Evolutionary conservation across 2,329 filamentous ascomycete species (phyloP).

Genomic region (Tolypocladium amazonense): DNA sequence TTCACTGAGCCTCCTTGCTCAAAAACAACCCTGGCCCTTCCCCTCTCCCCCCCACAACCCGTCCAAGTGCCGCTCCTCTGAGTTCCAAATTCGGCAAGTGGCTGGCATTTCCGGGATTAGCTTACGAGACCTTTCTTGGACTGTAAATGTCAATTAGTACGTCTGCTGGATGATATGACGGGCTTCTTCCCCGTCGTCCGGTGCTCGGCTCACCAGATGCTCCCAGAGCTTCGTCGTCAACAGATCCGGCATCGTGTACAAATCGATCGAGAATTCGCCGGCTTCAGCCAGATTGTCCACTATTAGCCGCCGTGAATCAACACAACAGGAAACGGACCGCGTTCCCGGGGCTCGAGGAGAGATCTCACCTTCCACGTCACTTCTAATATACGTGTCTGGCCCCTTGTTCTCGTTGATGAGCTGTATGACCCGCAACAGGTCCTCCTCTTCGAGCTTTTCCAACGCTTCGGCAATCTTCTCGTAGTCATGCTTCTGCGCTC

Average conservation of each 20-base stretch:
- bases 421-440: conserved; percentile 88
- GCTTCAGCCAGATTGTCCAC: conserved; percentile 38
- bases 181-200: not conserved
- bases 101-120: conserved; percentile 9
- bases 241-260: conserved; percentile 89
- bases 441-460: conserved; percentile 83
- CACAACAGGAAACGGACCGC: conserved; percentile 16
- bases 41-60: not conserved
- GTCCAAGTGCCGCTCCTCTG: not conserved
- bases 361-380: conserved; percentile 79
- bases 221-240: conserved; percentile 95
- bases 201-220: conserved; percentile 44
- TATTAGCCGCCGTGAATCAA: conserved; percentile 19
- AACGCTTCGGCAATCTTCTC: conserved; percentile 93
- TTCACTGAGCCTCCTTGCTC: not conserved
- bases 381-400: conserved; percentile 90
- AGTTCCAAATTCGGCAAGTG: not conserved
- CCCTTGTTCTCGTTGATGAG: conserved; percentile 97
- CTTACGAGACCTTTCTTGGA: conserved; percentile 30
- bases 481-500: conserved; percentile 67
- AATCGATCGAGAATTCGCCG: conserved; percentile 95
- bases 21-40: not conserved
- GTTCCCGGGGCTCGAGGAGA: not conserved
- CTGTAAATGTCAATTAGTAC: conserved; percentile 8
- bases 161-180: not conserved